Conservation (phyloP, 257 asterid species). For the Nicotiana attenuata region DNA sequence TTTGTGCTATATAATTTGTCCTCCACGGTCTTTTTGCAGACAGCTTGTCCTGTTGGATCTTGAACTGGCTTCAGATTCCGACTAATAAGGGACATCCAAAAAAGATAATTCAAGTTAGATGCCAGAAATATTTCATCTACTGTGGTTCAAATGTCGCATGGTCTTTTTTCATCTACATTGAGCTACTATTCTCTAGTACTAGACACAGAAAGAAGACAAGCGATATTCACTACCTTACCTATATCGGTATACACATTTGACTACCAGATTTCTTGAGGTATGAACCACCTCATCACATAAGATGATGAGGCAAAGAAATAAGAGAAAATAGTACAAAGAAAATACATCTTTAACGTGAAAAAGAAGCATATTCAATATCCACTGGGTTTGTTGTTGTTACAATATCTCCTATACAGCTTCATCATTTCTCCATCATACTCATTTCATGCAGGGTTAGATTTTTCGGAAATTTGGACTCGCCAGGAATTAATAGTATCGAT, state of each 20-base stretch:
- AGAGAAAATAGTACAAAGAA: not conserved
- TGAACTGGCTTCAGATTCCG: not conserved
- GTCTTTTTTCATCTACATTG: not conserved
- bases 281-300: not conserved
- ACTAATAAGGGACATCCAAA: not conserved
- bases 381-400: not conserved
- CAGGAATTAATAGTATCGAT: slow-evolving; percentile 28
- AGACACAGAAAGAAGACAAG: not conserved
- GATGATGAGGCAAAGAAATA: not conserved
- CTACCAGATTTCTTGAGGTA: not conserved
- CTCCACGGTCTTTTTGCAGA: too few relatives aligned
- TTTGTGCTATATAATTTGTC: too few relatives aligned
- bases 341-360: not conserved
- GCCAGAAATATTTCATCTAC: not conserved
- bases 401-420: not conserved
- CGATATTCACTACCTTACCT: not conserved
- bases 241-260: not conserved
- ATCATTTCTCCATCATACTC: not conserved
- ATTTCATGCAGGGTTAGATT: slow-evolving; percentile 37
- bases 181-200: not conserved
- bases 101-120: not conserved
- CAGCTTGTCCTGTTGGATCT: not conserved
- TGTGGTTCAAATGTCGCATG: not conserved
- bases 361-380: not conserved
- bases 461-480: slow-evolving; percentile 35